Percentiles rank a stretch among this genome's conserved stretches.
phyloP scores from a whole-genome alignment of 129 eudicot species.

The Silybum marianum region DNA sequence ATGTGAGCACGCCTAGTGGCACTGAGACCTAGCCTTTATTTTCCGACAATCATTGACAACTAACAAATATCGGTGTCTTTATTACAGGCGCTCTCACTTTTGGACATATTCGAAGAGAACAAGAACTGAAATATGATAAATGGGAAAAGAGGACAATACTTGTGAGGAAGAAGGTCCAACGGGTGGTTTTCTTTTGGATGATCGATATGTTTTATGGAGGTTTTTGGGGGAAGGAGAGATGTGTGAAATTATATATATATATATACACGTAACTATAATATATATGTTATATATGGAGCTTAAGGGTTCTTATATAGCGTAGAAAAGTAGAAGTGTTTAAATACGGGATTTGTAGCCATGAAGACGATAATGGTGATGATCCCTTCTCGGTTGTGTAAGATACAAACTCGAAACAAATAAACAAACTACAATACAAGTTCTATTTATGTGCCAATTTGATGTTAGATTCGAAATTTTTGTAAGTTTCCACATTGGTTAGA shows the following conservation, averaged over 20 bases:
- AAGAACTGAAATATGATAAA: constrained; percentile 18
- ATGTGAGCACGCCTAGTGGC: too few relatives aligned
- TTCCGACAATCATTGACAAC: background rate
- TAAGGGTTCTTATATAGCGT: constrained; percentile 21
- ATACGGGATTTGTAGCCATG: constrained; percentile 19
- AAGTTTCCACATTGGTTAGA: background rate
- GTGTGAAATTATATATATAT: constrained; percentile 23
- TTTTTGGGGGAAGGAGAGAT: constrained; percentile 13
- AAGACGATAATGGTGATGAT: constrained; percentile 10
- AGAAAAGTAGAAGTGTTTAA: constrained; percentile 15
- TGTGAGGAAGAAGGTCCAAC: background rate
- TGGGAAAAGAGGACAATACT: background rate
- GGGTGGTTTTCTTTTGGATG: constrained; percentile 10
- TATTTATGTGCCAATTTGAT: background rate
- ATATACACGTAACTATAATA: constrained; percentile 9
- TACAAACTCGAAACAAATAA: constrained; percentile 29
- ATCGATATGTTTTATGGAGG: constrained; percentile 2
- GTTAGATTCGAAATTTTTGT: background rate
- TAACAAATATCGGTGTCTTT: background rate
- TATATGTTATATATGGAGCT: constrained; percentile 30
- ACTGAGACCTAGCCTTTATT: background rate
- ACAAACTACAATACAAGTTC: constrained; percentile 10
- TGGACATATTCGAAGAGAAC: constrained; percentile 72
- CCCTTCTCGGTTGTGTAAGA: constrained; percentile 34
- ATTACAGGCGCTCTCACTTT: constrained; percentile 68